Conservation (phyloP, 306 rosid species). For the Canavalia ensiformis region DNA sequence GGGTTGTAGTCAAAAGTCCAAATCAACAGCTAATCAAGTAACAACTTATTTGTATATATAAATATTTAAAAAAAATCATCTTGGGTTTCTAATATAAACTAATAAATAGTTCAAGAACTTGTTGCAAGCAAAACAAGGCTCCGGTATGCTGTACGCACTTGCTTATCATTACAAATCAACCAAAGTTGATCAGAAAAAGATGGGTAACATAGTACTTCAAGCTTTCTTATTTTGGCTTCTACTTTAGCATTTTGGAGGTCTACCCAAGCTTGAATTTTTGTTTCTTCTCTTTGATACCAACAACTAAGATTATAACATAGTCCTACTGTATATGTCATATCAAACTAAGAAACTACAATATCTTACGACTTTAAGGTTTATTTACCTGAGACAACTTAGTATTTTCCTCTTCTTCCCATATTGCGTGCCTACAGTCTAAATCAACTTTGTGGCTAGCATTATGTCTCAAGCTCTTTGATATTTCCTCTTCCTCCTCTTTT, state of each 20-base stretch:
- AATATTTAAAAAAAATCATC: neutral
- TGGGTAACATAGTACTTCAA: conserved; percentile 73
- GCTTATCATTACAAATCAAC: neutral
- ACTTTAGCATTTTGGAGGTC: too few species aligned
- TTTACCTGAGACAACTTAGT: too few species aligned
- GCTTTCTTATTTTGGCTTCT: conserved; percentile 71
- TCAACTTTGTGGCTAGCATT: conserved; percentile 25
- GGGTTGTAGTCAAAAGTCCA: conserved; percentile 34
- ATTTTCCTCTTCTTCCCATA: too few species aligned
- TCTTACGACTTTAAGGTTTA: too few species aligned
- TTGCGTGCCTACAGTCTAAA: too few species aligned
- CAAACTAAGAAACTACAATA: too few species aligned
- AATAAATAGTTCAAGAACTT: neutral
- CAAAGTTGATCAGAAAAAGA: neutral
- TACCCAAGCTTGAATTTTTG: too few species aligned
- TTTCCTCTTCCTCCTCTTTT: conserved; percentile 93
- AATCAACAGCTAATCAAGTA: neutral
- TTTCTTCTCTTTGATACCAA: too few species aligned
- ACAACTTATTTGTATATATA: neutral
- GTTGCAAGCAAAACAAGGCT: neutral
- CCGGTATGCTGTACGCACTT: neutral
- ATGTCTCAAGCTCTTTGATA: conserved; percentile 95
- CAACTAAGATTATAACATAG: too few species aligned
- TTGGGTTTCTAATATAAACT: conserved; percentile 12
- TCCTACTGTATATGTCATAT: too few species aligned